Conservation (phyloP, 345 rosid genomes). For the Aquilaria yunnanensis region DNA sequence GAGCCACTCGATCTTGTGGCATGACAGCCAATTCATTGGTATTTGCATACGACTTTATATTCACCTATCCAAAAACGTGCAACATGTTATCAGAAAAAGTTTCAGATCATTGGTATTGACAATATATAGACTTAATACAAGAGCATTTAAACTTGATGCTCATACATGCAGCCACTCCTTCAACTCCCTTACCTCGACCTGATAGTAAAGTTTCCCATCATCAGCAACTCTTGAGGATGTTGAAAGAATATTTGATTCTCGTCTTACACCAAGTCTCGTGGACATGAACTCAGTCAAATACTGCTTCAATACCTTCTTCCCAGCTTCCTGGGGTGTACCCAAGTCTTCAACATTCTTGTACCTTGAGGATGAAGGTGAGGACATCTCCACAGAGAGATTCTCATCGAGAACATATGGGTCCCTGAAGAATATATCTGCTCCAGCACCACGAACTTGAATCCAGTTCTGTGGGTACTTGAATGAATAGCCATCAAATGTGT, state of each 20-base stretch:
- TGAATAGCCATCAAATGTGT: conserved; percentile 86
- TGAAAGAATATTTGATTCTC: conserved; percentile 53
- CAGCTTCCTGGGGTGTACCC: conserved; percentile 86
- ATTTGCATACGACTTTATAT: conserved; percentile 84
- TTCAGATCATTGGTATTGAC: neutral
- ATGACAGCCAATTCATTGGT: conserved; percentile 92
- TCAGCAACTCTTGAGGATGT: conserved; percentile 84
- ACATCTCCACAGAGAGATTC: conserved; percentile 78
- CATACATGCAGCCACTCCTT: too few relatives aligned
- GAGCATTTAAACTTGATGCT: too few relatives aligned
- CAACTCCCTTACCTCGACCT: conserved; percentile 60
- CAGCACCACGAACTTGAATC: conserved; percentile 90
- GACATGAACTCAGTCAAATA: conserved; percentile 97
- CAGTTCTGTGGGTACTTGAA: conserved; percentile 83
- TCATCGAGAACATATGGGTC: conserved; percentile 86
- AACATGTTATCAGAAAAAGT: conserved; percentile 3
- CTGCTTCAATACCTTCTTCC: conserved; percentile 68
- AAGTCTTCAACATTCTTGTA: conserved; percentile 75
- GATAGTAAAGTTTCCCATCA: conserved; percentile 85
- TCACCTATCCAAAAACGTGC: conserved; percentile 45
- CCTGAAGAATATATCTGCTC: conserved; percentile 92
- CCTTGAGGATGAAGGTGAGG: conserved; percentile 90
- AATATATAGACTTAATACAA: too few relatives aligned
- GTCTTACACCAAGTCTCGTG: conserved; percentile 84
- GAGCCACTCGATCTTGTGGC: conserved; percentile 78